These are phyloP conservation scores for Pythium brachiatum DNA, from an alignment of 352 stramenopile genomes.

Conservation along the genomic window DNA sequence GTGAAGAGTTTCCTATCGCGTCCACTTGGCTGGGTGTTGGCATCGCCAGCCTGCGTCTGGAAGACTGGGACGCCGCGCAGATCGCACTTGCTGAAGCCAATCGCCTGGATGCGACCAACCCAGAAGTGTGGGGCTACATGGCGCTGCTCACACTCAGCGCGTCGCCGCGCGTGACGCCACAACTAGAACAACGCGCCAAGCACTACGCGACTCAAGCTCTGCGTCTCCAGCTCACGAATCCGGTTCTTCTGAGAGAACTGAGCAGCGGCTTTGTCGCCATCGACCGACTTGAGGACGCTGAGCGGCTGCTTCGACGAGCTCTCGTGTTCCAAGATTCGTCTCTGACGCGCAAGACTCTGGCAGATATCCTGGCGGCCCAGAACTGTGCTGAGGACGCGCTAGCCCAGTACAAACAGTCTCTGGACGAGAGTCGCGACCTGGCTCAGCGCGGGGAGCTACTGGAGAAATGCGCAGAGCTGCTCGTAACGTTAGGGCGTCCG, in stretches of 20 bases:
- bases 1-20: conserved; percentile 59
- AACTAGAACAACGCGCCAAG: conserved; percentile 43
- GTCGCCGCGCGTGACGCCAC: conserved; percentile 20
- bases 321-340: conserved; percentile 70
- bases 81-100: conserved; percentile 76
- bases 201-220: conserved; percentile 61
- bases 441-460: conserved; percentile 45
- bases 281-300: conserved; percentile 71
- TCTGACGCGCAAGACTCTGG: conserved; percentile 71
- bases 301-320: conserved; percentile 61
- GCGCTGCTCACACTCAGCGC: conserved; percentile 50
- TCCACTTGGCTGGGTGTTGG: conserved; percentile 80
- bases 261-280: conserved; percentile 78
- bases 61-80: conserved; percentile 54
- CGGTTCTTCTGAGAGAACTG: conserved; percentile 67
- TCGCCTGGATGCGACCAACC: conserved; percentile 55
- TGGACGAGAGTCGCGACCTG: conserved; percentile 40
- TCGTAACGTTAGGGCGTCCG: conserved; percentile 62
- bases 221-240: conserved; percentile 56
- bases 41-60: conserved; percentile 62
- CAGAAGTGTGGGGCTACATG: conserved; percentile 78
- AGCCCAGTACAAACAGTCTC: conserved; percentile 59
- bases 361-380: conserved; percentile 72
- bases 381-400: conserved; percentile 78
- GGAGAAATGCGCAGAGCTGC: conserved; percentile 58